Evolutionary conservation across 2,329 filamentous ascomycete species (phyloP).

Genomic region (Kalaharituber pfeilii): DNA sequence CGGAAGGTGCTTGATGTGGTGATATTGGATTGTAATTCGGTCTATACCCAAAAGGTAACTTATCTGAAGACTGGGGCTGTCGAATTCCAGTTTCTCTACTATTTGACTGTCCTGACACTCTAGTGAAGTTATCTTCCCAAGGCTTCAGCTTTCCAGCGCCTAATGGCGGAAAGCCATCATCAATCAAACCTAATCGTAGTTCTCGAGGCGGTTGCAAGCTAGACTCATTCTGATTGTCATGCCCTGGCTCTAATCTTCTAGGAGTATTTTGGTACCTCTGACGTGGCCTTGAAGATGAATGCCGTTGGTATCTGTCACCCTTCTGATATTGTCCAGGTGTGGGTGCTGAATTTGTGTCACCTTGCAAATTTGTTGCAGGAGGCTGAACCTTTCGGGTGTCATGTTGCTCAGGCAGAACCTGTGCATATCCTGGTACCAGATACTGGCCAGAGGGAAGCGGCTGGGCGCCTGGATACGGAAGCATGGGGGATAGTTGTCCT

Average conservation of each 20-base stretch:
- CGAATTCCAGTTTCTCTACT: slow-evolving; percentile 5
- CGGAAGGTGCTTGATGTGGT: not conserved
- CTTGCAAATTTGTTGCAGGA: not conserved
- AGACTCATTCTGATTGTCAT: not conserved
- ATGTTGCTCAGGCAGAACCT: not conserved
- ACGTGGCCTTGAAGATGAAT: not conserved
- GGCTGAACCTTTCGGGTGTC: not conserved
- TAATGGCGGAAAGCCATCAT: slow-evolving; percentile 16
- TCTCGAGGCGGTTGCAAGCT: not conserved
- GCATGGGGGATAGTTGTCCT: not conserved
- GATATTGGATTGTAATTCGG: not conserved
- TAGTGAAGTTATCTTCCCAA: slow-evolving; percentile 1
- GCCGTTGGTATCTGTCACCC: not conserved
- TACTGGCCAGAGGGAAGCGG: not conserved
- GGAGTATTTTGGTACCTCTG: not conserved
- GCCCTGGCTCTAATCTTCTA: not conserved
- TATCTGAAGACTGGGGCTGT: not conserved
- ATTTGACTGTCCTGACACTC: slow-evolving; percentile 1
- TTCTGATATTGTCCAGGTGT: not conserved
- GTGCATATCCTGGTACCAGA: not conserved
- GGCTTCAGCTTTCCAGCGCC: slow-evolving; percentile 10
- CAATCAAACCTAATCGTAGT: not conserved
- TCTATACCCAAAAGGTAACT: not conserved
- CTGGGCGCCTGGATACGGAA: not conserved
- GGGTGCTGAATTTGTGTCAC: not conserved